These are phyloP conservation scores for Effrenium voratum DNA, from an alignment of 73 alveolate genomes.

Conservation along the genomic window DNA sequence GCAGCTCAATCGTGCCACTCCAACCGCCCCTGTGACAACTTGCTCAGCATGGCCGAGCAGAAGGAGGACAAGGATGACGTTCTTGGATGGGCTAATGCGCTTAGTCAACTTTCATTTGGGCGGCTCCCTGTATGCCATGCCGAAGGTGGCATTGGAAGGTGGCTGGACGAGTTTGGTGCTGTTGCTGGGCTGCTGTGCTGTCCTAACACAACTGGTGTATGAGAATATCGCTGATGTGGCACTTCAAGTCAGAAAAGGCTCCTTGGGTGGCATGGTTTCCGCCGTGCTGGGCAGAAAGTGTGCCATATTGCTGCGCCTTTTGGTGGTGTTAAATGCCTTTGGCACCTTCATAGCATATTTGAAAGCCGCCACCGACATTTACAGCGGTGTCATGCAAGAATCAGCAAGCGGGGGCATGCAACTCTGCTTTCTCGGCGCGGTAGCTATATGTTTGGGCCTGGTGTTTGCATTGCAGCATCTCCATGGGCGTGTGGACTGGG, in stretches of 20 bases:
- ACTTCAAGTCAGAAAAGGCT: background rate
- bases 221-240: slow-evolving; percentile 5
- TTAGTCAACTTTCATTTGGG: background rate
- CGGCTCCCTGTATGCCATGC: background rate
- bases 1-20: background rate
- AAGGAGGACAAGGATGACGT: background rate
- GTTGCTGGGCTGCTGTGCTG: background rate
- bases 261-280: background rate
- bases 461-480: background rate
- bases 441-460: background rate
- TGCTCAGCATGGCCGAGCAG: background rate
- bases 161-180: background rate
- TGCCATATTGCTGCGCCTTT: background rate
- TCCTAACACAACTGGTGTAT: background rate
- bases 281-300: background rate
- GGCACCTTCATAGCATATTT: background rate
- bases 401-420: too few species aligned
- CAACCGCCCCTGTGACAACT: background rate
- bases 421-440: background rate
- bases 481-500: background rate
- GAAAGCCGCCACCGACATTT: background rate
- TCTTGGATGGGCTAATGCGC: background rate
- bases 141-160: slow-evolving; percentile 10
- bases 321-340: background rate
- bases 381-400: background rate